Evolutionary conservation across 2,329 filamentous ascomycete genomes (phyloP), one percentile per base, ranked within the genome.

Genomic region (Penicillium palitans): DNA sequence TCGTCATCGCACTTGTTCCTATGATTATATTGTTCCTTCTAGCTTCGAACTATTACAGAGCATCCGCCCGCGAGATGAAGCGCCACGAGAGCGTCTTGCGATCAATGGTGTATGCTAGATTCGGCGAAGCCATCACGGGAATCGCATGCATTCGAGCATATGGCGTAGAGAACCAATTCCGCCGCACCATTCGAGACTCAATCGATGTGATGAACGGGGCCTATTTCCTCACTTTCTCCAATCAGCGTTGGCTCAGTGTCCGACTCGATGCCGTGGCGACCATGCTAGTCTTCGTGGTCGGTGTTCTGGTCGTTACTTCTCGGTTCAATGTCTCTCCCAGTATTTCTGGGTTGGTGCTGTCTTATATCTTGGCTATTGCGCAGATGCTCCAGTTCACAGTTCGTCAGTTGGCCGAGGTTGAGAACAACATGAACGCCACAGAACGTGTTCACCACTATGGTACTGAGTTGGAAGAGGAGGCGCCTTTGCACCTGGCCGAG

Each of bases 351-450:
- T 80, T 98, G 40, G 92, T 98, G 0, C 82, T 99, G 24, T 95
- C 90, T 47, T 98, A 98, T 75, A 96, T 98, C 70, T 83, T 99
- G 19, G 85, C 89, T 15, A 96, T 97, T 69, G 92, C 96, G 19
- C 91, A 96, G 74, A 92, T 97, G 89, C 88, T 98, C 64, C 93
- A 97, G 72, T 97, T 97, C 75, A 93, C 91, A 0, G 91, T 98
- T 19, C 86, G 95, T 19, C 93, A 98, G 76, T 82, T 97, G 8
- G 93, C 93, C 27, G 93, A 98, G 74, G 91, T 98, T 9, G 93
- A 98, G 75, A 98, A 97, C 76, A 91, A 93, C 71, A 98, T 98
- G 93, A 98, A 97, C 73, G 88, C 93, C 0, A 95, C 96, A 0
- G 93, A 98, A 77, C 88, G 95, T 50, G 81, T 98, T 35, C 87